These are phyloP conservation scores for Gardenia jasminoides DNA, from an alignment of 257 asterid species.

Conservation along the genomic window DNA sequence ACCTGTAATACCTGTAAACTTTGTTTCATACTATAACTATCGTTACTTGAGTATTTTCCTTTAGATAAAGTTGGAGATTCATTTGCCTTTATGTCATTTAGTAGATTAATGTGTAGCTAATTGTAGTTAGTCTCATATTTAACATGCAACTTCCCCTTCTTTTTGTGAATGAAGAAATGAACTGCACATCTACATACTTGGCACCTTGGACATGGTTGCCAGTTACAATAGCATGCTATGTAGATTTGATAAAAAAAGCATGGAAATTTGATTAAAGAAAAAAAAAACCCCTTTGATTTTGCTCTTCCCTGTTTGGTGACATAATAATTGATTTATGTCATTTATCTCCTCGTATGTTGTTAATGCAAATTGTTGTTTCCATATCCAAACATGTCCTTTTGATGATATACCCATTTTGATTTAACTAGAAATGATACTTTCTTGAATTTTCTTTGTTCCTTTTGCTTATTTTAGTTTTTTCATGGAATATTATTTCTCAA, in stretches of 20 bases:
- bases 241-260: too few relatives aligned
- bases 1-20: too few relatives aligned
- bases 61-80: neutral
- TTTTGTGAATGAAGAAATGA: neutral
- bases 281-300: too few relatives aligned
- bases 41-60: conserved; percentile 3
- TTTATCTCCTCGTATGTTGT: neutral
- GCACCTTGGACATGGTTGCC: neutral
- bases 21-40: too few relatives aligned
- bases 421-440: neutral
- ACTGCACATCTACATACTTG: neutral
- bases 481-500: neutral
- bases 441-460: neutral
- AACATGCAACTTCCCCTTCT: neutral
- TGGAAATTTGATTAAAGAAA: too few relatives aligned
- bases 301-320: too few relatives aligned
- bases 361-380: neutral
- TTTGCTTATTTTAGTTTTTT: neutral
- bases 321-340: neutral
- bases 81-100: neutral
- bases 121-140: neutral
- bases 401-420: neutral
- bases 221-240: neutral
- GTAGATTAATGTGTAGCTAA: neutral
- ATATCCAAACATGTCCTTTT: neutral